Conservation (phyloP, 1,284 basidiomycete genomes). For the Coniferiporia weirii region DNA sequence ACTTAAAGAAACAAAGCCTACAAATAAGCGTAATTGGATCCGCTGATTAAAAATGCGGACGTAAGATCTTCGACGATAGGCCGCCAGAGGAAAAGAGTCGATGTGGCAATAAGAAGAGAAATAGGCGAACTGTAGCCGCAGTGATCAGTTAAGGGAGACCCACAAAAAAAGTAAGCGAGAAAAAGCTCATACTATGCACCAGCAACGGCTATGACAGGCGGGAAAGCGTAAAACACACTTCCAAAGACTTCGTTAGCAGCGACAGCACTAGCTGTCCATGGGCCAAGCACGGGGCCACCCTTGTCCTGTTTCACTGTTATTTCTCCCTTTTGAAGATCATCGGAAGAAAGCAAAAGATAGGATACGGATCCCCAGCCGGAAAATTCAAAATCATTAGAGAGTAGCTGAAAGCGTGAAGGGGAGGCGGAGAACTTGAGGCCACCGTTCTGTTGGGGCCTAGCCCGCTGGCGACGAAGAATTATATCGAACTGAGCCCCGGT, state of each 20-base stretch:
- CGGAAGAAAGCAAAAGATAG: constrained; percentile 37
- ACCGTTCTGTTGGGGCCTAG: constrained; percentile 29
- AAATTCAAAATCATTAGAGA: constrained; percentile 61
- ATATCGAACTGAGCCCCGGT: constrained; percentile 45
- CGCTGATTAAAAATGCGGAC: constrained; percentile 58
- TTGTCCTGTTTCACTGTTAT: constrained; percentile 30
- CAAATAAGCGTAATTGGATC: constrained; percentile 67
- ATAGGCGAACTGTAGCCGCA: constrained; percentile 51
- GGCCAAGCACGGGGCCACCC: constrained; percentile 42
- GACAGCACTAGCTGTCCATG: constrained; percentile 53
- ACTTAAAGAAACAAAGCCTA: constrained; percentile 20
- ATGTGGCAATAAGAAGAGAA: constrained; percentile 53
- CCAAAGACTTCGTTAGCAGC: constrained; percentile 67
- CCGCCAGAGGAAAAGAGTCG: constrained; percentile 60
- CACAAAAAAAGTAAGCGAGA: background rate
- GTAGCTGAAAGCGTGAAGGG: constrained; percentile 57
- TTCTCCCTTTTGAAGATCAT: constrained; percentile 32
- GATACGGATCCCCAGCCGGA: constrained; percentile 58
- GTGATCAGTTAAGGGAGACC: background rate
- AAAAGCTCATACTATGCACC: constrained; percentile 46
- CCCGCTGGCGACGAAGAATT: constrained; percentile 52
- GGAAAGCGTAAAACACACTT: constrained; percentile 66
- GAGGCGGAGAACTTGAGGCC: constrained; percentile 37
- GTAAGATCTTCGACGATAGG: constrained; percentile 68
- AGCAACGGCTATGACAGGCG: constrained; percentile 53